Evolutionary conservation across 441 rosid genomes (phyloP), one percentile per base, ranked within the genome.

Genomic region (Raphanus hybrid): DNA sequence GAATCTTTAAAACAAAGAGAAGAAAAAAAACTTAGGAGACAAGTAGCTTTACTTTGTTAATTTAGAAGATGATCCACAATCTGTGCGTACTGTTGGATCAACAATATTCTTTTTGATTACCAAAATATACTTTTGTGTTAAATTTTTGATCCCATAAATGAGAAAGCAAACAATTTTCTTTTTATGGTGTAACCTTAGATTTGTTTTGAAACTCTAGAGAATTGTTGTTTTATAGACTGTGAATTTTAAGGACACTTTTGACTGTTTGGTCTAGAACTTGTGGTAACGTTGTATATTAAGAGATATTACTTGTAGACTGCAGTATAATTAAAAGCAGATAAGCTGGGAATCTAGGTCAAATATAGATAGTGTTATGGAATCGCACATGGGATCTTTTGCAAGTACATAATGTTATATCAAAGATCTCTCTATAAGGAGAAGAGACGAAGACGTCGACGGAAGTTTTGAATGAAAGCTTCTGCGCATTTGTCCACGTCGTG

Each of bases 391-490:
- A 64, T 3, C 29, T 8, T 64, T 64, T 8, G 2, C 11, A 35
- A 8, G 50, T 55, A 18, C 43, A 45, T 70, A 15, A 41, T 69
- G 16, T 14, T 37, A 14, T 35, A 35, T 72, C 37, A 78, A 35
- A 67, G 74, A 50, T 37, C 5, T 70, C 20, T 2, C n/a, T 43
- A 15, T 15, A 52, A 23, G 16, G 58, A 14, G 10, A 52, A 23
- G 37, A 90, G 82, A 80, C 81, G 26, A 66, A 93, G 90, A 74
- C 88, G 91, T 8, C 85, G 79, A 83, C 90, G 87, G 87, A 93
- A 93, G 14, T 91, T 90, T 79, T 84, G 85, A 82, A 91, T 93
- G 83, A 93, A 93, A 15, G 90, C 89, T 50, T 93, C 98, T 0
- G 97, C 98, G 27, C 91, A 86, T 73, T 86, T 85, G 39, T 93